Percentiles rank a stretch among this genome's conserved stretches.
These are phyloP conservation scores for Breviolum minutum DNA, from an alignment of 73 alveolate species.

Conservation along the genomic window DNA sequence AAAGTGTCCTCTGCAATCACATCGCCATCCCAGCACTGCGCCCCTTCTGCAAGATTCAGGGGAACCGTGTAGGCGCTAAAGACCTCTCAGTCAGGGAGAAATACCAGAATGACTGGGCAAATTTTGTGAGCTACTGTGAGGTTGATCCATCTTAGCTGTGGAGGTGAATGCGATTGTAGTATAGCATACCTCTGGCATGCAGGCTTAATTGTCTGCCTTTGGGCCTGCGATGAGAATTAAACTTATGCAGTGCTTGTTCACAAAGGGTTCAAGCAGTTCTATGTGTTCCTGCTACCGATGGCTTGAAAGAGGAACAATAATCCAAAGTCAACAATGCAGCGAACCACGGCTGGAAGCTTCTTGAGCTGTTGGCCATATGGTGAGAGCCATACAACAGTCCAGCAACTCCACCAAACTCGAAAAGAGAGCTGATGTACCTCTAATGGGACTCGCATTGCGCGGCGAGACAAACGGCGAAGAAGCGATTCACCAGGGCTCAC, in stretches of 20 bases:
- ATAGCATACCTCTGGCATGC: too few relatives aligned
- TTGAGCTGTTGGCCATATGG: slow-evolving; percentile 50
- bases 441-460: background rate
- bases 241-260: too few relatives aligned
- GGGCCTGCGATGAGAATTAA: too few relatives aligned
- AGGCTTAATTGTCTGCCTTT: too few relatives aligned
- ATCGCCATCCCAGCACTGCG: slow-evolving; percentile 81
- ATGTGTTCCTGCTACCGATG: background rate
- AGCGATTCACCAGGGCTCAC: slow-evolving; percentile 12
- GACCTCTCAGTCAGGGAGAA: background rate
- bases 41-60: slow-evolving; percentile 32
- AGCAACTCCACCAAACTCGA: slow-evolving; percentile 82
- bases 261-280: background rate
- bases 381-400: slow-evolving; percentile 42
- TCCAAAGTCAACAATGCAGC: background rate
- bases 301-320: background rate
- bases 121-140: background rate
- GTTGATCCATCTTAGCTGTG: background rate
- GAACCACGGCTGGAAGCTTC: background rate
- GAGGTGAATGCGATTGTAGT: background rate
- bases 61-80: slow-evolving; percentile 78
- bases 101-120: background rate
- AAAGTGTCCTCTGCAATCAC: slow-evolving; percentile 57
- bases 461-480: background rate
- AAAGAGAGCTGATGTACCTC: slow-evolving; percentile 90